These are phyloP conservation scores for Aspergillus amoenus DNA, from an alignment of 2,329 filamentous ascomycete species.

Conservation along the genomic window DNA sequence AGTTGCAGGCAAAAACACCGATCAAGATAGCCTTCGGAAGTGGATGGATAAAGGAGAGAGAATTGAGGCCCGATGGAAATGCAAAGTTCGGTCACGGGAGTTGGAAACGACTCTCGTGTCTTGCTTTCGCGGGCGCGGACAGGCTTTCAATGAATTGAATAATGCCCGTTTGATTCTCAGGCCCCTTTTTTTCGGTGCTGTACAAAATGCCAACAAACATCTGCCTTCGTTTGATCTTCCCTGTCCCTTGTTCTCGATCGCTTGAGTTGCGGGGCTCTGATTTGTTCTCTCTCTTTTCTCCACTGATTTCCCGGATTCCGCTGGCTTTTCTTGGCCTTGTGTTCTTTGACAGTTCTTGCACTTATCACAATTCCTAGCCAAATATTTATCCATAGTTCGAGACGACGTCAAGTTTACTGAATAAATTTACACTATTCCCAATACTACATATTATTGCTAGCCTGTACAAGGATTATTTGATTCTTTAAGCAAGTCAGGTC, in stretches of 20 bases:
- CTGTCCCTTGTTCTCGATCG: not conserved
- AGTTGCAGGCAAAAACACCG: not conserved
- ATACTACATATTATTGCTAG: not conserved
- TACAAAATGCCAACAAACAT: not conserved
- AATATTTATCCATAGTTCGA: not conserved
- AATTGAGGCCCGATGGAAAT: constrained; percentile 8
- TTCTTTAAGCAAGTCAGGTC: not conserved
- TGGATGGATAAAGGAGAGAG: not conserved
- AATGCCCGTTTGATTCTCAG: not conserved
- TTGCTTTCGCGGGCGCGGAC: not conserved
- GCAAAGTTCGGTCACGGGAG: constrained; percentile 19
- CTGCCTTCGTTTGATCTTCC: not conserved
- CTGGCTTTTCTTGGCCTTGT: too few relatives aligned
- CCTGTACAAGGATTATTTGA: not conserved
- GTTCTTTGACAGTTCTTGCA: not conserved
- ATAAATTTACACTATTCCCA: not conserved
- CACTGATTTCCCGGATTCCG: not conserved
- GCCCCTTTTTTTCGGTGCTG: constrained; percentile 5
- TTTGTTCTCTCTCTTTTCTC: not conserved
- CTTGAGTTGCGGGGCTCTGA: not conserved
- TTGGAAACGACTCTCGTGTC: not conserved
- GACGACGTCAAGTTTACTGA: not conserved
- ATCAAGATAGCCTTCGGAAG: not conserved
- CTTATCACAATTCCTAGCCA: not conserved
- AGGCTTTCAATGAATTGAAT: not conserved